A percentile compares a stretch with the other conserved stretches of the same genome.
Evolutionary conservation across 2,329 filamentous ascomycete species (phyloP).

Genomic region (Fusarium zealandicum): DNA sequence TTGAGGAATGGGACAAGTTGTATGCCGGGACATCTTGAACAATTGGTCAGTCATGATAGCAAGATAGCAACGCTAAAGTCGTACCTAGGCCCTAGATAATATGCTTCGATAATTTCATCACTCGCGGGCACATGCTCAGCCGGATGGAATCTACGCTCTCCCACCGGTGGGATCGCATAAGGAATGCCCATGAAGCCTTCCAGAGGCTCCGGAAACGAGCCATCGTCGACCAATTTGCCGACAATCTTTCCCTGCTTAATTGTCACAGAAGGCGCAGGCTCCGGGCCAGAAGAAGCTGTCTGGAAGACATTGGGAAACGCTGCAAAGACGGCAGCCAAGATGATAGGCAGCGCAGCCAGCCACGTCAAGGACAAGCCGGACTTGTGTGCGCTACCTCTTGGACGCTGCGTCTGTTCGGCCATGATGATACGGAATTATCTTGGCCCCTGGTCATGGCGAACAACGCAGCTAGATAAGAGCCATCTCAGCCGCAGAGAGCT

Average conservation of each 20-base stretch:
- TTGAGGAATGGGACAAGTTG: constrained; percentile 44
- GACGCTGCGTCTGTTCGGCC: constrained; percentile 17
- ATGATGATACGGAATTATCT: constrained; percentile 5
- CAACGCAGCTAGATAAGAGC: constrained; percentile 24
- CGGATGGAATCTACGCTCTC: constrained; percentile 51
- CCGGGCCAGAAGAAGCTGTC: constrained; percentile 1
- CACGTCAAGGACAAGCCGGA: constrained; percentile 16
- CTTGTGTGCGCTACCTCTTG: neutral
- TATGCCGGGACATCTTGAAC: constrained; percentile 41
- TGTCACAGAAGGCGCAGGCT: constrained; percentile 31
- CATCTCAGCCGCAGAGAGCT: neutral
- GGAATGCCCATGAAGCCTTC: constrained; percentile 56
- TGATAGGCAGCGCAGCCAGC: constrained; percentile 29
- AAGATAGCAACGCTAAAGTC: neutral
- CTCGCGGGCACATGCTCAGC: constrained; percentile 42
- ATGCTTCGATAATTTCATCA: constrained; percentile 40
- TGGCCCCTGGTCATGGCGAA: neutral
- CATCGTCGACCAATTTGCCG: constrained; percentile 44
- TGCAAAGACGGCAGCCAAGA: constrained; percentile 22
- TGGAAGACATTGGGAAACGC: constrained; percentile 19
- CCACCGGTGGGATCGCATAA: constrained; percentile 55
- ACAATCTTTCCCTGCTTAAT: constrained; percentile 44
- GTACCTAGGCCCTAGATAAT: constrained; percentile 34
- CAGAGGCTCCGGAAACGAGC: constrained; percentile 41
- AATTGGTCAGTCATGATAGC: constrained; percentile 1